Percentiles rank a stretch among this genome's conserved stretches.
These are phyloP conservation scores for Talaromyces sp. DNA, from an alignment of 2,329 filamentous ascomycete genomes.

Conservation along the genomic window DNA sequence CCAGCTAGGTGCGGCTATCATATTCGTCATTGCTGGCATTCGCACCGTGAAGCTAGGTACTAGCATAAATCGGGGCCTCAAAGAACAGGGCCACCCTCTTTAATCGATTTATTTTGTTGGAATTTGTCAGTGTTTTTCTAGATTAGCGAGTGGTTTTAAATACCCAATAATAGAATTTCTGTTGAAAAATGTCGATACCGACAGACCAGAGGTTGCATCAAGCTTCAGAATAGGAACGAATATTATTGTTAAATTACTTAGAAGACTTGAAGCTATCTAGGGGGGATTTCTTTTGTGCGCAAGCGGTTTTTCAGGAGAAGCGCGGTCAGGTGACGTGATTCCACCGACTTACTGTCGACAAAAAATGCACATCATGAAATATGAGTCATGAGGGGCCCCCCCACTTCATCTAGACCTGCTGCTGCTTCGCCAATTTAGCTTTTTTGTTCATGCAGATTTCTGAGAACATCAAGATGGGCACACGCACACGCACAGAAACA, in stretches of 20 bases:
- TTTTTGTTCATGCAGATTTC: not conserved
- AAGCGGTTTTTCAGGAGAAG: no score
- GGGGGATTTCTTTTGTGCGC: no score
- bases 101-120: not conserved
- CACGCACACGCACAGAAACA: not conserved
- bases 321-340: no score
- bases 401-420: not conserved
- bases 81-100: not conserved
- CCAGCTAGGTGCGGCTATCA: constrained; percentile 2
- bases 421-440: not conserved
- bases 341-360: no score
- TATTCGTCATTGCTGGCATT: constrained; percentile 3
- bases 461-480: not conserved
- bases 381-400: not conserved
- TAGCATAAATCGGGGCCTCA: not conserved
- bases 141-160: not conserved
- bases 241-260: no score
- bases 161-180: not conserved
- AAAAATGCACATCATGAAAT: not conserved
- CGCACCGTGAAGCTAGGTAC: not conserved
- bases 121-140: not conserved
- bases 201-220: no score
- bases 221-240: no score
- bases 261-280: no score
- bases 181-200: not conserved